phyloP scores from a whole-genome alignment of 2,329 filamentous ascomycete genomes.

The Cladorrhinum sp. region DNA sequence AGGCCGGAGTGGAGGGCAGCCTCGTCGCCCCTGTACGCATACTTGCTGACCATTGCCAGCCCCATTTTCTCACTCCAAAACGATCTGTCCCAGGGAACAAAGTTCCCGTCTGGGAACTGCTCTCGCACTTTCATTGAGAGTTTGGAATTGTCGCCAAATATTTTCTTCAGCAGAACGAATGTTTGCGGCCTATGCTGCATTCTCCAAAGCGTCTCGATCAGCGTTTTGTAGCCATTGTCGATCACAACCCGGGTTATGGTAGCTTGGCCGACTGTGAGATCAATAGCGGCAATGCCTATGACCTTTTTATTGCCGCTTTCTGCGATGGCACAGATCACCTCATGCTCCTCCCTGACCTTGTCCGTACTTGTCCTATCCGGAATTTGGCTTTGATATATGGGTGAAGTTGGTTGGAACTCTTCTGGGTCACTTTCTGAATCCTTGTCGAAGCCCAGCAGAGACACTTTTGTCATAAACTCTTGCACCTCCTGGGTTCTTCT shows the following conservation, averaged over 20 bases:
- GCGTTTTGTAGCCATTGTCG: conserved; percentile 20
- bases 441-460: not conserved
- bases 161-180: conserved; percentile 22
- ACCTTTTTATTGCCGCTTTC: conserved; percentile 23
- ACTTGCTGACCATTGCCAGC: conserved; percentile 15
- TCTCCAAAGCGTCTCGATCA: conserved; percentile 16
- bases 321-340: conserved; percentile 24
- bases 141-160: conserved; percentile 11
- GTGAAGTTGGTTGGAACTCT: not conserved
- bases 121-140: conserved; percentile 9
- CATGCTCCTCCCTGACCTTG: conserved; percentile 10
- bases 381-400: not conserved
- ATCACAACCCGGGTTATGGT: conserved; percentile 22
- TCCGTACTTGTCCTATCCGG: not conserved
- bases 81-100: conserved; percentile 14
- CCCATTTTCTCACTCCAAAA: conserved; percentile 23
- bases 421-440: not conserved
- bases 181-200: conserved; percentile 13
- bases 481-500: not conserved
- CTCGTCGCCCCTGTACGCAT: conserved; percentile 12
- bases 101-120: conserved; percentile 12
- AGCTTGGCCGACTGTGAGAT: conserved; percentile 15
- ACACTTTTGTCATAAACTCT: not conserved
- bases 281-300: conserved; percentile 22
- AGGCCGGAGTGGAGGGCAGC: not conserved